Evolutionary conservation across 768 basidiomycete species (phyloP), one percentile per base, ranked within the genome.

Genomic region (Mycena galopus): DNA sequence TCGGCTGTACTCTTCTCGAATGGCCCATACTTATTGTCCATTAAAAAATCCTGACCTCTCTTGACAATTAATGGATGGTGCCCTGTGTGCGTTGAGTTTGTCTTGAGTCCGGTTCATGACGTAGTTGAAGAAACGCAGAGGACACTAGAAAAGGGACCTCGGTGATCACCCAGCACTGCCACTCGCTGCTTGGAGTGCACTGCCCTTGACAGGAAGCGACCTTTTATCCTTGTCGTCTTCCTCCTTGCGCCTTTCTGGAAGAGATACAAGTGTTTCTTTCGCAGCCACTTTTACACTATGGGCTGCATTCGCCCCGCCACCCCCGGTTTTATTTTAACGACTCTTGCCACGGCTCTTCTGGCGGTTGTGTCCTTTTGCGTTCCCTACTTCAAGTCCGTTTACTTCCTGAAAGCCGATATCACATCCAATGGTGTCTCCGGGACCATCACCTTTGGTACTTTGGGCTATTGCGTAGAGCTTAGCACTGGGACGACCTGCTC

Each of bases 291-390:
- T 33, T 50, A 14, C 42, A 50, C 67, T 12, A 93, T 93, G 93
- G 85, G 89, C 72, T 77, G 84, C 76, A 86, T 96, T 72, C 91
- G 93, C 53, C 94, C 94, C 68, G 96, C 96, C 10, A 97, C 95
- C 1, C 96, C 96, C 37, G 97, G 96, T 50, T 96, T 96, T 78
- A 50, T 97, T 61, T 86, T 95, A 73, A 96, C 94, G 23, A 88
- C 95, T 63, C 79, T 86, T n/a, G 95, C 96, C 0, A 92, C 96
- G 9, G 81, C 88, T 69, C 86, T 97, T 53, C 89, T 99, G 67
- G 93, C 93, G 19, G 82, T 97, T 55, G 96, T 97, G 27, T 92
- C 94, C 50, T 97, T 99, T 84, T 94, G 92, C 65, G 95, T 96
- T 11, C 98, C 97, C 0, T 90, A 91, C 79, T 86, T 98, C 87